phyloP scores from a whole-genome alignment of 306 rosid genomes.

The Chamaecrista fasciculata region DNA sequence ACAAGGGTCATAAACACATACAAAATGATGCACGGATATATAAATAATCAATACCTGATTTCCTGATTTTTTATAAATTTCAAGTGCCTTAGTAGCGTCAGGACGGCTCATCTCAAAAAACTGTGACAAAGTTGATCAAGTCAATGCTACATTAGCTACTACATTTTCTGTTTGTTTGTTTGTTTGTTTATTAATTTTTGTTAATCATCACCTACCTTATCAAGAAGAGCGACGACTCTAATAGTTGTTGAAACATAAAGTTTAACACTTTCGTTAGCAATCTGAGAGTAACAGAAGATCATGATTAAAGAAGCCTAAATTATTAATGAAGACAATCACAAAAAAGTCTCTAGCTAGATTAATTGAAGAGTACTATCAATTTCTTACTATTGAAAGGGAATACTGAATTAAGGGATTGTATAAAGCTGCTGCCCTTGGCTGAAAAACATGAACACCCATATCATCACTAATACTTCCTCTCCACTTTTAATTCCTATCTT shows the following conservation, averaged over 20 bases:
- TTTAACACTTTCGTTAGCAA: conserved; percentile 75
- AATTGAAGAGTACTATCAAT: neutral
- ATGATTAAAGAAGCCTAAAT: no score
- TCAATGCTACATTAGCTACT: neutral
- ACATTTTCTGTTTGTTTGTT: no score
- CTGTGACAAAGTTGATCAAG: conserved; percentile 39
- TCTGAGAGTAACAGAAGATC: conserved; percentile 36
- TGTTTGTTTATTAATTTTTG: no score
- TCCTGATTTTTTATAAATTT: conserved; percentile 70
- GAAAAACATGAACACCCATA: conserved; percentile 27
- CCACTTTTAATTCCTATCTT: no score
- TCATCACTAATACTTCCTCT: no score
- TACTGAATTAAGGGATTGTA: conserved; percentile 68
- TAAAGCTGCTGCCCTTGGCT: conserved; percentile 75
- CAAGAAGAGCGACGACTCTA: conserved; percentile 75
- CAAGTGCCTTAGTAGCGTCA: conserved; percentile 71
- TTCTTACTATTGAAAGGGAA: conserved; percentile 67
- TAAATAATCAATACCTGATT: conserved; percentile 55
- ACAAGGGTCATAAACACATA: neutral
- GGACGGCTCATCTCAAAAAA: conserved; percentile 82
- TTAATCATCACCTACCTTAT: conserved; percentile 70
- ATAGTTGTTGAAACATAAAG: conserved; percentile 75
- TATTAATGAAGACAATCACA: no score
- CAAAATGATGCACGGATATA: neutral
- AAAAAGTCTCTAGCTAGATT: no score